Base-by-base conservation (phyloP, 345 rosid genomes). In the Aurinia saxatilis region DNA sequence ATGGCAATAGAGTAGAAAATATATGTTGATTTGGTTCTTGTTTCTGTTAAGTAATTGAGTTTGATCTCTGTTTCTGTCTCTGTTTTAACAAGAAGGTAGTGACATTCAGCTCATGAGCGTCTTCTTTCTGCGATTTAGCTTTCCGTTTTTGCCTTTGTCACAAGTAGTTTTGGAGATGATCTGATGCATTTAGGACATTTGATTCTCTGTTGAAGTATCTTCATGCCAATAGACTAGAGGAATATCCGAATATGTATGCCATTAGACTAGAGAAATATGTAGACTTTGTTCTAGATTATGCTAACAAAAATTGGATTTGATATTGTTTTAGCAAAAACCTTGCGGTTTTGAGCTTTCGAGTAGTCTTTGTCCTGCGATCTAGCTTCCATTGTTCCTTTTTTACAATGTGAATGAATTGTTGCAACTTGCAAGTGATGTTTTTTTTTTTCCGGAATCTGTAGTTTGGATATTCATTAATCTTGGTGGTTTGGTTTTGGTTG, bases 401-500 rank as follows among this genome's bases (percentile, higher is more conserved):
- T 27, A 19, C 34, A 19, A 5, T 19, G 65, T 60, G 10, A 10
- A 42, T 16, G 29, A 19, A 7, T 8, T 21, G 11, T 10, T 49
- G 14, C n/a, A n/a, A n/a, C n/a, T 1, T 40, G 19, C 21, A 21
- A 52, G 23, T 18, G 10, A 27, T 50, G 7, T 18, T 42, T 13
- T 63, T 7, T 9, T 13, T 35, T 31, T 53, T 23, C 27, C 8
- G 33, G 19, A 51, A 23, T 3, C 6, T 27, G 29, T 15, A 7
- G 38, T 4, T 47, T 12, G 16, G 27, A 0, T 8, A n/a, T 36
- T 35, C n/a, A 21, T 47, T 9, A 21, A 27, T 5, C 16, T 21
- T 46, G 27, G 35, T 44, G 18, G 33, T 71, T 66, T 44, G 18
- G 33, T 71, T 66, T 52, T 52, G 51, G 10, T 68, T 39, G 65